Conservation (phyloP, 208 protist species). For the Acanthamoeba pearcei region DNA sequence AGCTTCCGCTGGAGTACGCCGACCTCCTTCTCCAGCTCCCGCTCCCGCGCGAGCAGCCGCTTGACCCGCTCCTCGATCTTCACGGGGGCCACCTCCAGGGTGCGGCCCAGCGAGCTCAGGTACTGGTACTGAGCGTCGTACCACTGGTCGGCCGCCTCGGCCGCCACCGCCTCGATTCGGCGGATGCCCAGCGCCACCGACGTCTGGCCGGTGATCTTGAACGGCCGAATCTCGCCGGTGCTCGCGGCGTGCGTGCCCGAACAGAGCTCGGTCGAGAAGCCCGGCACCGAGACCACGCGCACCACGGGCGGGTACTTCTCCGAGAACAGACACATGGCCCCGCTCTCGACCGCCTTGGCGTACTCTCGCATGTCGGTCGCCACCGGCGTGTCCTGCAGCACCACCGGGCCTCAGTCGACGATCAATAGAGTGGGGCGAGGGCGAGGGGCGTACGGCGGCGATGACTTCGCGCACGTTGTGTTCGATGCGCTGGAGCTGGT, state of each 20-base stretch:
- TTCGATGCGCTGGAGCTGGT: conserved; percentile 39
- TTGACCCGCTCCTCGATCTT: conserved; percentile 60
- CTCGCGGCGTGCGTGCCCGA: conserved; percentile 82
- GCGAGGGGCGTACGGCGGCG: neutral
- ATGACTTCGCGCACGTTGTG: neutral
- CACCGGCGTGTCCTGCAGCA: conserved; percentile 29
- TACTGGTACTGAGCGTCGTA: conserved; percentile 44
- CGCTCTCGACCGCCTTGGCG: conserved; percentile 57
- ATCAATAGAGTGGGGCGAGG: neutral
- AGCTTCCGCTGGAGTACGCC: conserved; percentile 12
- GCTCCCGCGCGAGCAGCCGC: conserved; percentile 18
- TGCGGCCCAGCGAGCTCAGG: neutral
- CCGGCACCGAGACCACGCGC: conserved; percentile 76
- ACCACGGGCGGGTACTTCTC: conserved; percentile 84
- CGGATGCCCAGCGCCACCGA: conserved; percentile 81
- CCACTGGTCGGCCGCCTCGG: conserved; percentile 26
- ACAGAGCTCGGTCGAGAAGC: conserved; percentile 67
- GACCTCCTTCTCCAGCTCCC: conserved; percentile 8
- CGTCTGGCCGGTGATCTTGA: conserved; percentile 81
- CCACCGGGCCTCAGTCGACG: neutral
- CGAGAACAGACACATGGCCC: conserved; percentile 79
- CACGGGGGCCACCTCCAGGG: conserved; percentile 57
- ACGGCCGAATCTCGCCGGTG: conserved; percentile 75
- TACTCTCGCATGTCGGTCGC: conserved; percentile 32
- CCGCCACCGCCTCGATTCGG: conserved; percentile 81